These are phyloP conservation scores for Fragosphaeria purpurea DNA, from an alignment of 2,329 filamentous ascomycete genomes.

Conservation along the genomic window DNA sequence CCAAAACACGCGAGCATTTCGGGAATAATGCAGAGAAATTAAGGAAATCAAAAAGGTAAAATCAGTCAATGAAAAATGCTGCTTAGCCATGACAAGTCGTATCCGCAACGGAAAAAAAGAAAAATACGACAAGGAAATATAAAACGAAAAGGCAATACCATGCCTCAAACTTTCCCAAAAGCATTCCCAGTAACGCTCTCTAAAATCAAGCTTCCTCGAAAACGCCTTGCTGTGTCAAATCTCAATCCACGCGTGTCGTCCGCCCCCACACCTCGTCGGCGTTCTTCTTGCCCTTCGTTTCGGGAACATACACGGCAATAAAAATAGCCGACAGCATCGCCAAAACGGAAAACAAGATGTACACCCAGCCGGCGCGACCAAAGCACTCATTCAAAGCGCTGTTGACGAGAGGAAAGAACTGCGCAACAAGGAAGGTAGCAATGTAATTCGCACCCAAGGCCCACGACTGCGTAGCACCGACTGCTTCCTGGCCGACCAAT, in stretches of 20 bases:
- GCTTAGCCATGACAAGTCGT: not conserved
- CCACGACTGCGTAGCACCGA: slow-evolving; percentile 85
- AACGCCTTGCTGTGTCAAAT: no score
- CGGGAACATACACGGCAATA: slow-evolving; percentile 65
- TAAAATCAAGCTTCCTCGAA: no score
- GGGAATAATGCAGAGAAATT: not conserved
- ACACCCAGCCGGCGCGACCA: slow-evolving; percentile 70
- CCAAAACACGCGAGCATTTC: slow-evolving; percentile 31
- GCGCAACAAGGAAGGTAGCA: slow-evolving; percentile 83
- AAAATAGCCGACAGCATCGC: slow-evolving; percentile 62
- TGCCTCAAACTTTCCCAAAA: no score
- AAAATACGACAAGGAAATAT: not conserved
- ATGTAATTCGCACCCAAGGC: slow-evolving; percentile 79
- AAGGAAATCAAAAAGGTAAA: not conserved
- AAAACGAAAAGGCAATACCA: no score
- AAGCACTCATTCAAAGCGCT: slow-evolving; percentile 52
- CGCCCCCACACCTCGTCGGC: slow-evolving; percentile 88
- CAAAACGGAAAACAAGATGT: slow-evolving; percentile 78
- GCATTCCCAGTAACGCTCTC: no score
- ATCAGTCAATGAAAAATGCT: not conserved
- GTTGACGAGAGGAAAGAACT: slow-evolving; percentile 89
- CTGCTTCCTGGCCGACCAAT: slow-evolving; percentile 79
- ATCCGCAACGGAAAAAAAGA: not conserved
- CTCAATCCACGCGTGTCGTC: slow-evolving; percentile 40
- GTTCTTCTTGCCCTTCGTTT: slow-evolving; percentile 77